Evolutionary conservation across 768 basidiomycete species (phyloP).

Genomic region (Serendipita sp.): DNA sequence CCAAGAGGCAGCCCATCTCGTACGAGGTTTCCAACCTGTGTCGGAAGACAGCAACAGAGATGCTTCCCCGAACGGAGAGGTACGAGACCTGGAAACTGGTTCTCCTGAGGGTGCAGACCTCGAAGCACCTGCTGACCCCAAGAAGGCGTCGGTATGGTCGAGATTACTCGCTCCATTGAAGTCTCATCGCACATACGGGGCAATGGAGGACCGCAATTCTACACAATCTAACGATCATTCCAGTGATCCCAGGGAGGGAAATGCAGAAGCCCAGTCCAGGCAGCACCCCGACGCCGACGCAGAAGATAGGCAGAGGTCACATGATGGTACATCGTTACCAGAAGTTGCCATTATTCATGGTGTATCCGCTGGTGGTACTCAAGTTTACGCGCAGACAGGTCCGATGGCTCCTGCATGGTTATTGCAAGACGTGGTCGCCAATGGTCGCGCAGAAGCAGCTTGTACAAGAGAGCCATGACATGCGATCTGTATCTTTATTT

Average conservation of each 20-base stretch:
- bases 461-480: no score
- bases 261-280: neutral
- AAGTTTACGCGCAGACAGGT: slow-evolving; percentile 4
- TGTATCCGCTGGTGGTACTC: neutral
- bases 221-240: neutral
- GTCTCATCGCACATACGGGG: neutral
- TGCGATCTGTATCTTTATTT: no score
- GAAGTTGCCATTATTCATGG: neutral
- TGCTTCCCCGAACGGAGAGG: neutral
- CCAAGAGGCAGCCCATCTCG: neutral
- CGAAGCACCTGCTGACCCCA: neutral
- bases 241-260: no score
- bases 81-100: neutral
- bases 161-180: neutral
- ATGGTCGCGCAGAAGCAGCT: neutral
- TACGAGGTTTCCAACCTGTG: neutral
- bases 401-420: slow-evolving; percentile 5
- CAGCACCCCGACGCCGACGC: neutral
- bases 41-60: no score
- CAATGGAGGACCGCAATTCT: neutral
- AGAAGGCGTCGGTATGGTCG: neutral
- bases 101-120: neutral
- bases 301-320: neutral
- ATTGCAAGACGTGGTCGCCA: neutral
- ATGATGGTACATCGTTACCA: no score